These are phyloP conservation scores for Biscutella laevigata DNA, from an alignment of 441 rosid genomes.

Conservation along the genomic window DNA sequence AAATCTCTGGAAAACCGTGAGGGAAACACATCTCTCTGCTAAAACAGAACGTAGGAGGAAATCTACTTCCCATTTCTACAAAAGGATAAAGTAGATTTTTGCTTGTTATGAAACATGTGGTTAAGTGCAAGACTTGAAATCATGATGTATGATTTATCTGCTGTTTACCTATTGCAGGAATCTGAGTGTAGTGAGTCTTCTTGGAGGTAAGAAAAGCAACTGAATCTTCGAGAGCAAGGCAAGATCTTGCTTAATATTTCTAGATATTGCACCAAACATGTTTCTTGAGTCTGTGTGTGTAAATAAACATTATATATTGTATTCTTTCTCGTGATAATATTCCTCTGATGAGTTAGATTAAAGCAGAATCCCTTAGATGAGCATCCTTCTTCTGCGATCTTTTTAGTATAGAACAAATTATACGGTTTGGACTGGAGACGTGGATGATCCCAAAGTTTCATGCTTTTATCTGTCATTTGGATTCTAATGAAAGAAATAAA, in stretches of 20 bases:
- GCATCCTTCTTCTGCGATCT: background rate
- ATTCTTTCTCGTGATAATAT: background rate
- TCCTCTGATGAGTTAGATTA: background rate
- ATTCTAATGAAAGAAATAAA: too few species aligned
- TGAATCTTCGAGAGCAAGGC: background rate
- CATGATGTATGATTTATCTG: background rate
- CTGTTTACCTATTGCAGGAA: conserved; percentile 3
- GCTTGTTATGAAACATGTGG: background rate
- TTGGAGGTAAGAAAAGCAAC: background rate
- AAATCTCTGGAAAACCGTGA: conserved; percentile 33
- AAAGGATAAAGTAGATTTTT: background rate
- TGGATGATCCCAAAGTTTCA: background rate
- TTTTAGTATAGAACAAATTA: background rate
- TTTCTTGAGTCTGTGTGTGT: too few species aligned
- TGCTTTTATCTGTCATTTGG: background rate
- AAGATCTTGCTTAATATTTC: background rate
- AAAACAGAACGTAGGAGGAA: background rate
- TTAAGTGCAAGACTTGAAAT: background rate
- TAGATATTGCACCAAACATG: background rate
- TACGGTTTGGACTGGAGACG: background rate
- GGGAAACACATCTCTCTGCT: conserved; percentile 4
- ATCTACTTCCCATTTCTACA: background rate
- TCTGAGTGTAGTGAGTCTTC: background rate
- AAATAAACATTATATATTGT: background rate
- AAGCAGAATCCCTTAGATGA: background rate